Evolutionary conservation across 805 yeast species (phyloP), one percentile per base, ranked within the genome.

Genomic region (Candida insectorum): DNA sequence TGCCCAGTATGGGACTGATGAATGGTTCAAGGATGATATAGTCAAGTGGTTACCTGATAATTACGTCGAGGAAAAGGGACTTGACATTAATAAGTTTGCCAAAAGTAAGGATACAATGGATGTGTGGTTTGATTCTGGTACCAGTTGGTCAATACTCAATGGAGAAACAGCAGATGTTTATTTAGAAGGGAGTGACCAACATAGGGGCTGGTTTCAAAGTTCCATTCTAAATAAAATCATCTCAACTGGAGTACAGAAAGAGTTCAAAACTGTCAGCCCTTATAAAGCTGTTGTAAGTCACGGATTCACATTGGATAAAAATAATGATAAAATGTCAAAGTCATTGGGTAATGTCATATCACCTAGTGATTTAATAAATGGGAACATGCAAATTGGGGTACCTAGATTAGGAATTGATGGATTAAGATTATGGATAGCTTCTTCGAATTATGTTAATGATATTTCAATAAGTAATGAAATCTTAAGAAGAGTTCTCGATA

Each of bases 151-250:
- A 8, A 70, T 75, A 28, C 62, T 83, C 14, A 57, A 60, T 21
- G 50, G 67, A 7, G 55, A 57, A 1, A 45, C 70, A 9, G 81
- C 94, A 0, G 94, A 89, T 57, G 72, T 86, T n/a, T 91, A 87
- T 52, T 58, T 91, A 10, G 99, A 93, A 65, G 99, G 99, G 2
- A 77, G 89, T n/a, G 99, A 93, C 53, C 99, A 93, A 58, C 98
- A 93, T 53, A 75, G 99, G 40, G 99, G 99, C 1, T 93, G 99
- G 99, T 93, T 93, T 56, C 99, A 93, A 62, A 85, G 96, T 20
- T 87, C 96, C 1, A 61, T 93, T 17, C 63, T 93, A 37, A 88
- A 94, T 16, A 84, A 79, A 49, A 73, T 87, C 15, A 64, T 66
- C n/a, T 60, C 65, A 1, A 60, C 69, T 2, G 70, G 70, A 2